Base-by-base conservation (phyloP, 108 stramenopile genomes). In the Nannochloropsis salina region DNA sequence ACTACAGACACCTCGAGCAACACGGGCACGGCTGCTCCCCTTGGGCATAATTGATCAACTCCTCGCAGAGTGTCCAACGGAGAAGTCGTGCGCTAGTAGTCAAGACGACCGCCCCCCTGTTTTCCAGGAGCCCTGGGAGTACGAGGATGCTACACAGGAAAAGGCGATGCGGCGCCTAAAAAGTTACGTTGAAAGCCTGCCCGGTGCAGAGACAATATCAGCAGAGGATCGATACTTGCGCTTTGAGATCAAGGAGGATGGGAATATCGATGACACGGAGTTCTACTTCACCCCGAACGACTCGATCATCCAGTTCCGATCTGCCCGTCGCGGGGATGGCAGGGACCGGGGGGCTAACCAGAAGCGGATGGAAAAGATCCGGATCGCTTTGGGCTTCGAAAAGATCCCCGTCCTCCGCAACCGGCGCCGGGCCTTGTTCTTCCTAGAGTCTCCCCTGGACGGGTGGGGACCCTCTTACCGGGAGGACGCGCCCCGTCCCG, bases 221-320 rank as follows among this genome's bases (percentile, higher is more conserved):
- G 80, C 85, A 6, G 42, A 84, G 15, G 81, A 84, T 10, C 80
- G 88, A 12, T 89, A 89, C 85, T 44, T 89, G 43, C 81, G 88
- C 20, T 85, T 82, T 44, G 88, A 89, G 47, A 80, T 61, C 84
- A 47, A 51, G 88, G 82, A 51, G 74, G 41, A 43, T 5, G 40
- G 42, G 3, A 61, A 82, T 1, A 83, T 89, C 4, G 83, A 86
- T 44, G 89, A 89, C 12, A 85, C 45, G 9, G 89, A 89, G 83
- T 86, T 83, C 45, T 89, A 89, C 80, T 86, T 89, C 51, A 89
- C 89, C 8, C 89, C 89, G 21, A 85, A 85, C 22, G 89, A 89
- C 51, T 45, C 43, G 80, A 80, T 84, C 12, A 82, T 89, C 9
- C 89, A 89, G 83, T 89, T 89, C 47, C 83, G 89, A 1, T 82